These are phyloP conservation scores for Trametes versicolor DNA, from an alignment of 1,284 basidiomycete species.

Conservation along the genomic window DNA sequence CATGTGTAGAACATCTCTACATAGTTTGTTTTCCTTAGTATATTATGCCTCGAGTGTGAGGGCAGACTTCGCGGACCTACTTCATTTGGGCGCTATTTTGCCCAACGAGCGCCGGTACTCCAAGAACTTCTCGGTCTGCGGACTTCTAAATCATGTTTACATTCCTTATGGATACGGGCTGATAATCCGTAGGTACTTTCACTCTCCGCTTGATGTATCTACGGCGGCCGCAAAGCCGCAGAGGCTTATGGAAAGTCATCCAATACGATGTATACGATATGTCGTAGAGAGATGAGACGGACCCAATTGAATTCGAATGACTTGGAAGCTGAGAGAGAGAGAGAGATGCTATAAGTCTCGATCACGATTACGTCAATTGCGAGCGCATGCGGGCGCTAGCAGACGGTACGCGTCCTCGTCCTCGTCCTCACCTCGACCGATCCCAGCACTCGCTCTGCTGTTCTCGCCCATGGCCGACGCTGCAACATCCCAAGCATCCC, in stretches of 20 bases:
- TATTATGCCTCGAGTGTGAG: no score
- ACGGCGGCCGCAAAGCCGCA: not conserved
- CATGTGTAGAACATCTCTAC: no score
- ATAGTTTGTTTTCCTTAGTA: no score
- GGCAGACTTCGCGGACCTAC: not conserved
- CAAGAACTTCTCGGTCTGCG: no score
- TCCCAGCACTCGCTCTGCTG: not conserved
- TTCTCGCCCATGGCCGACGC: not conserved
- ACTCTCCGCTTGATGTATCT: not conserved
- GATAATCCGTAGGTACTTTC: not conserved
- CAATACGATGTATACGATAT: not conserved
- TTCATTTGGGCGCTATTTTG: no score
- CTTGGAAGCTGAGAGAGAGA: no score
- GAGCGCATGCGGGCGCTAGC: not conserved
- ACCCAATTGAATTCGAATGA: no score
- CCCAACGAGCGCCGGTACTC: not conserved
- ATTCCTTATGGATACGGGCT: not conserved
- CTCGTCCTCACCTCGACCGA: not conserved
- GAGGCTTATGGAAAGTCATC: constrained; percentile 2
- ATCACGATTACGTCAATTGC: no score
- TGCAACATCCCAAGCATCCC: not conserved
- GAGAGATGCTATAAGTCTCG: no score
- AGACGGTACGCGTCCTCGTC: not conserved
- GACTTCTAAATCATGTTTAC: not conserved
- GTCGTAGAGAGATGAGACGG: no score